Evolutionary conservation across 345 rosid species (phyloP).

Genomic region (Ricinus communis): DNA sequence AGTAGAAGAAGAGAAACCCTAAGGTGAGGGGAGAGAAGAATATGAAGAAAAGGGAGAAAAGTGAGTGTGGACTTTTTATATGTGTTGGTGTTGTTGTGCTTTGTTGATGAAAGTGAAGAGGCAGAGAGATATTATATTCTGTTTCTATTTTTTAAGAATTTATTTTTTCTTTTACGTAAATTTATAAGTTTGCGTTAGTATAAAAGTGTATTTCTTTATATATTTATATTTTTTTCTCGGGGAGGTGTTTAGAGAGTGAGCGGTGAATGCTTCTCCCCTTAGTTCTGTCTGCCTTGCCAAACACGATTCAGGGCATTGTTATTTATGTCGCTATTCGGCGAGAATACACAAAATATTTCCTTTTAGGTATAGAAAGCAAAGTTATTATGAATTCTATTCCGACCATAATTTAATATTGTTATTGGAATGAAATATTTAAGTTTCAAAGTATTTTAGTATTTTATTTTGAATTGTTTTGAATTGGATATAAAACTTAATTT

Average conservation of each 20-base stretch:
- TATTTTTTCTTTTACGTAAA: not conserved
- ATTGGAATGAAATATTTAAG: too few relatives aligned
- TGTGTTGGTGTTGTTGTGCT: not conserved
- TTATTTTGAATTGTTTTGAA: too few relatives aligned
- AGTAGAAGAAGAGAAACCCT: conserved; percentile 30
- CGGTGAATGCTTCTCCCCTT: not conserved
- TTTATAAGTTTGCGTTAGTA: not conserved
- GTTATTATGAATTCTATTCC: too few relatives aligned
- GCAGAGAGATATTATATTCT: not conserved
- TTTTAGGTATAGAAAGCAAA: too few relatives aligned
- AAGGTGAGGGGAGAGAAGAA: not conserved
- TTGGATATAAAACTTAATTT: too few relatives aligned
- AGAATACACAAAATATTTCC: not conserved
- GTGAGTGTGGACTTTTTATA: conserved; percentile 18
- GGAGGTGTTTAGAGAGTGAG: not conserved
- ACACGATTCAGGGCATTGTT: not conserved
- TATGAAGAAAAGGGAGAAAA: not conserved
- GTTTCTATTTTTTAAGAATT: not conserved
- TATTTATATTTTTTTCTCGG: not conserved
- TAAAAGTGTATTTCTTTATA: not conserved
- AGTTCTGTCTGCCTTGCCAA: not conserved
- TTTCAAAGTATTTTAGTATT: too few relatives aligned
- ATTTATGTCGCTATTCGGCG: too few relatives aligned
- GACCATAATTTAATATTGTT: too few relatives aligned
- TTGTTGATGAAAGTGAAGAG: not conserved